A percentile compares a stretch with the other conserved stretches of the same genome.
phyloP scores from a whole-genome alignment of 1,139 yeast species.

The Yamadazyma taylorii region DNA sequence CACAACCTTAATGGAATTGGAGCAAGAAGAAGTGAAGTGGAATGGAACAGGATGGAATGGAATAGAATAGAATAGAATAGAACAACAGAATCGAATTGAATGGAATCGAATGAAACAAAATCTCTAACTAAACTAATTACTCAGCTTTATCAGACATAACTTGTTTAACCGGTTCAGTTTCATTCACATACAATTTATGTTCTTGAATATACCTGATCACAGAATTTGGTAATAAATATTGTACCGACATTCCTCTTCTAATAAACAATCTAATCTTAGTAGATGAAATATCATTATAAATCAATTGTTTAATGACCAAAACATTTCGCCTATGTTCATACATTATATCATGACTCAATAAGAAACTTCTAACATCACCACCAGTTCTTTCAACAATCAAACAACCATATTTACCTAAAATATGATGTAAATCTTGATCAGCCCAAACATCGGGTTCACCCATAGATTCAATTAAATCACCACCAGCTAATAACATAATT shows the following conservation, averaged over 20 bases:
- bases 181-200: slow-evolving; percentile 79
- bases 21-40: slow-evolving; percentile 4
- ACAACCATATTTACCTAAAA: slow-evolving; percentile 93
- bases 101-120: background rate
- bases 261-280: slow-evolving; percentile 91
- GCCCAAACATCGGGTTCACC: slow-evolving; percentile 99
- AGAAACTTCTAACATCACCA: slow-evolving; percentile 87
- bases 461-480: slow-evolving; percentile 96
- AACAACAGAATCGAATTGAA: slow-evolving; percentile 1
- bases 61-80: too few relatives aligned
- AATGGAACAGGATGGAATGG: slow-evolving; percentile 4
- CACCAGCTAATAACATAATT: slow-evolving; percentile 96
- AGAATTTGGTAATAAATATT: slow-evolving; percentile 87
- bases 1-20: background rate
- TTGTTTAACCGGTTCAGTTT: slow-evolving; percentile 90
- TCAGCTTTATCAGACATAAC: slow-evolving; percentile 64
- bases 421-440: slow-evolving; percentile 91
- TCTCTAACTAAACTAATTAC: too few relatives aligned
- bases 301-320: slow-evolving; percentile 89
- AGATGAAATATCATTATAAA: slow-evolving; percentile 92
- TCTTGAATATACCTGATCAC: slow-evolving; percentile 95
- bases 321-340: slow-evolving; percentile 94
- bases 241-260: slow-evolving; percentile 95
- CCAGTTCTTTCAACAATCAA: slow-evolving; percentile 96
- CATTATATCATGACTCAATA: slow-evolving; percentile 93